Conservation (phyloP, 2,329 filamentous ascomycete species). For the Penicillium hordei region DNA sequence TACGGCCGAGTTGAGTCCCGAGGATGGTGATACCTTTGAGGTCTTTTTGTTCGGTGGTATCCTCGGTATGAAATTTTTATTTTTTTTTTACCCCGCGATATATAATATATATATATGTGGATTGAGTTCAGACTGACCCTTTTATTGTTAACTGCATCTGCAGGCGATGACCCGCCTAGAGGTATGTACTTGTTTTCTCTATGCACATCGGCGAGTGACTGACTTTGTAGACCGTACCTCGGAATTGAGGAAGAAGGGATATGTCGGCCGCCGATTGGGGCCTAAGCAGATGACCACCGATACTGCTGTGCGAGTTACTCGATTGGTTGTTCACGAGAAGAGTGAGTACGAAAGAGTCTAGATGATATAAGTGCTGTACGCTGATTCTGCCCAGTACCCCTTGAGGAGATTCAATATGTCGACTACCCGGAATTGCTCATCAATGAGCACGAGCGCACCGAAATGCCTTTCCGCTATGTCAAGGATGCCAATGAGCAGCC, state of each 20-base stretch:
- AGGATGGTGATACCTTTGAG: conserved; percentile 80
- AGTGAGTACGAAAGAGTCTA: conserved; percentile 49
- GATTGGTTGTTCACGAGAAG: conserved; percentile 81
- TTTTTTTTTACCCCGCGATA: conserved; percentile 9
- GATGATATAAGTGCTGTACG: background rate
- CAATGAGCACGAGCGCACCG: conserved; percentile 86
- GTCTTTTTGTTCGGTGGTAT: conserved; percentile 96
- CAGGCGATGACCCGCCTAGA: conserved; percentile 90
- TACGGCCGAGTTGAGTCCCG: conserved; percentile 74
- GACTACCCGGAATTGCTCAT: conserved; percentile 89
- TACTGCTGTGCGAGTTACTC: conserved; percentile 89
- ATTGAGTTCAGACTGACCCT: conserved; percentile 1
- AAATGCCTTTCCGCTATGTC: conserved; percentile 99
- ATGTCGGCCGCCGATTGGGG: conserved; percentile 79
- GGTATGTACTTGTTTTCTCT: conserved; percentile 55
- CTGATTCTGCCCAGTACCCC: conserved; percentile 56
- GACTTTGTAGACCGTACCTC: conserved; percentile 74
- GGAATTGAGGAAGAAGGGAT: conserved; percentile 93
- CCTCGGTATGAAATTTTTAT: conserved; percentile 60
- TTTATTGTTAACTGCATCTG: conserved; percentile 9
- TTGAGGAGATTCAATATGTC: conserved; percentile 77
- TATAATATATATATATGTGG: background rate
- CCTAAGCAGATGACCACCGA: conserved; percentile 98
- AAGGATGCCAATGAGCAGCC: conserved; percentile 70
- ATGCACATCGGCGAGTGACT: conserved; percentile 1